A percentile compares a stretch with the other conserved stretches of the same genome.
phyloP scores from a whole-genome alignment of 139 green algal species.

The Nannochloris sp. region DNA sequence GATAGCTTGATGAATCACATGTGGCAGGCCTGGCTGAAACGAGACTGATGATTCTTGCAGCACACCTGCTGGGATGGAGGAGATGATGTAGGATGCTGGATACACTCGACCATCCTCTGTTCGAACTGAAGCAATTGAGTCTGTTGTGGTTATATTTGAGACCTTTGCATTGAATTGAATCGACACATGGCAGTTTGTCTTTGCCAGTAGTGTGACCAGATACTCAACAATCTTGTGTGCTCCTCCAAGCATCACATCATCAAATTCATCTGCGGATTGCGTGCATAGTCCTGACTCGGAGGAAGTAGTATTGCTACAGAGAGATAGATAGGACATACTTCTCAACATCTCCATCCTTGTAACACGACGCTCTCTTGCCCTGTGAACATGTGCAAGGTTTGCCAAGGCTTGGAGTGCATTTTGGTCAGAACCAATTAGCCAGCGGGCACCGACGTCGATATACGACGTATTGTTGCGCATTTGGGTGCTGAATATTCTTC shows the following conservation, averaged over 20 bases:
- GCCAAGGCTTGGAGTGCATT: background rate
- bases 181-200: no score
- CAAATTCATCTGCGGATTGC: no score
- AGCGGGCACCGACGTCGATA: constrained; percentile 4
- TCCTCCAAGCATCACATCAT: no score
- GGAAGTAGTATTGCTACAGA: no score
- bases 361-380: background rate
- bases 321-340: no score
- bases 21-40: constrained; percentile 19
- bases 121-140: background rate
- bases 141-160: background rate
- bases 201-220: no score
- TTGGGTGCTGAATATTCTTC: constrained; percentile 1
- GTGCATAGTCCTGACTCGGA: no score
- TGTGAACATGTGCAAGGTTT: background rate
- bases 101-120: background rate
- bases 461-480: background rate
- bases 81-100: constrained; percentile 22
- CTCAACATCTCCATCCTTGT: no score
- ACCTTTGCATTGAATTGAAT: background rate
- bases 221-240: no score
- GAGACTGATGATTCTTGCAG: background rate
- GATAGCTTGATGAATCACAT: constrained; percentile 6
- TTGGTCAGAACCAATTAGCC: constrained; percentile 1
- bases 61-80: constrained; percentile 22